Base-by-base conservation (phyloP, 1,284 basidiomycete species). In the Trichosporon inkin region DNA sequence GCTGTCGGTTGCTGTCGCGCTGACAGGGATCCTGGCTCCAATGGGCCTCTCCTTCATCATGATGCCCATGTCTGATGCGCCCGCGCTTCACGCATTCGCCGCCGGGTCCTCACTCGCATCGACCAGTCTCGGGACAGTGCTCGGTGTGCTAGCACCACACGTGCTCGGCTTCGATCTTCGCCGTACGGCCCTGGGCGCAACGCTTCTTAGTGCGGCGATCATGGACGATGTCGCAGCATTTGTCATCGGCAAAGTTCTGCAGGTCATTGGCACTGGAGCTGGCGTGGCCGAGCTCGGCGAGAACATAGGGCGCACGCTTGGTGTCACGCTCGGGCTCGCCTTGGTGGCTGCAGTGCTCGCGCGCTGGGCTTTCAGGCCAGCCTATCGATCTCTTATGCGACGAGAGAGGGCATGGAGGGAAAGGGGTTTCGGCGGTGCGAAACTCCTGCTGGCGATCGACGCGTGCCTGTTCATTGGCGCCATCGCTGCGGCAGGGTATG, bases 211-310 rank as follows among this genome's bases (percentile, higher is more conserved):
- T 36, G 83, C 83, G 0, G 84, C 84, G 0, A 75, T 85, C 17
- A 77, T 84, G 54, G 83, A 85, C 69, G 84, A 85, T 67, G 79
- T 84, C 10, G 70, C 84, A 8, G 84, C 82, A 0, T 79, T 85
- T 19, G 80, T 85, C 44, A 77, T 85, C 34, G 77, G 80, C 10
- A 78, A 80, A 22, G 76, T 84, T 22, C 75, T 84, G 20, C 69
- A 74, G 5, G 71, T 77, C 0, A 69, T 84, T 0, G 78, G 72
- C 6, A 55, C 68, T 8, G 62, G 57, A 10, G 55, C 54, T 1
- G 56, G 58, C 4, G 49, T 58, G 16, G 55, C 61, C 14, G 63
- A 49, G 17, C 56, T 73, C 5, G 73, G 73, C 1, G 64, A 56
- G 10, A 66, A 64, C 14, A 71, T 73, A 13, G 71, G 68, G 10